Evolutionary conservation across 1,284 basidiomycete species (phyloP), one percentile per base, ranked within the genome.

Genomic region (Xerocomus amazonicus): DNA sequence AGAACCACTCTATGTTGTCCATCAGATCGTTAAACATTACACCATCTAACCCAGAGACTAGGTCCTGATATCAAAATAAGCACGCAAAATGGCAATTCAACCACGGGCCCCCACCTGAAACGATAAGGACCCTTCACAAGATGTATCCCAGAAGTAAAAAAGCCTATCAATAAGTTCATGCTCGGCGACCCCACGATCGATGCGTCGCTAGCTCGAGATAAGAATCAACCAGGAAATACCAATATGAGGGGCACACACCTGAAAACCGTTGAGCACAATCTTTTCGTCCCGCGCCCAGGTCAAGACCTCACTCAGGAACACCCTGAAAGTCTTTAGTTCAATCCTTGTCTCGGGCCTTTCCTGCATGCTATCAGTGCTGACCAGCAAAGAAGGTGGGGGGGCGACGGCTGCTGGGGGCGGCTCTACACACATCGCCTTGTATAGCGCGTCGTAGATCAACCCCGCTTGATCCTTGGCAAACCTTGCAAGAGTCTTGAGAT

Each of bases 1-100:
- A 98, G 73, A 99, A 96, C 94, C 96, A 98, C 67, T 97, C 91
- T 60, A 98, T 97, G 61, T 92, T 96, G 54, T 94, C 91, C 92
- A 98, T 97, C 54, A 99, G 75, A 66, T 97, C 97, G 56, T 92
- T 95, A 69, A 92, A 91, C 83, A 98, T 92, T 49, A 97, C 89
- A 12, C 86, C 85, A 61, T 97, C 87, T 39, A 99, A 73, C 1
- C 96, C 97, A 34, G 78, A 80, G 7, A 99, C 87, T 27, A 99
- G 76, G 66, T 99, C 94, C 87, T 97, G 65, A 27, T 42, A 7
- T 31, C 34, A 43, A 28, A 16, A 42, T 56, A 47, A 62, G 51
- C 43, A 38, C 31, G 29, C 32, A 36, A 29, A 0, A 17, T 9
- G 17, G 16, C n/a, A 14, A 8, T 23, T 42, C 13, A 12, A 26